Evolutionary conservation across 2,329 filamentous ascomycete genomes (phyloP), one percentile per base, ranked within the genome.

Genomic region (Phyllosticta citrichinensis): DNA sequence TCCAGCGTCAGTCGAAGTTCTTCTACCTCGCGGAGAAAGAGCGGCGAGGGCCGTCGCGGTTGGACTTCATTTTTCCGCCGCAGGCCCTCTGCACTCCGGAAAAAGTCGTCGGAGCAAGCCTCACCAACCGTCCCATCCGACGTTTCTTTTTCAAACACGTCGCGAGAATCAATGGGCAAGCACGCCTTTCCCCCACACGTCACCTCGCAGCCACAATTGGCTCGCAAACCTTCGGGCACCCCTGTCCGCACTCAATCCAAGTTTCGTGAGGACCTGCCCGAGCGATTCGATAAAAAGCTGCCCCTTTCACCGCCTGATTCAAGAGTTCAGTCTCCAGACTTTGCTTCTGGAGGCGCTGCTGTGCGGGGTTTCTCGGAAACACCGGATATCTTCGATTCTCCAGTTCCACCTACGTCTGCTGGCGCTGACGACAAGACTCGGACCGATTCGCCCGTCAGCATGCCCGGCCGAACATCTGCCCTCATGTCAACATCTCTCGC

Each of bases 221-320:
- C 77, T 35, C 77, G 79, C 62, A 74, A 78, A 60, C 76, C 77
- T 54, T 80, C 81, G 20, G 80, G 78, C 50, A 78, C 86, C 5
- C 87, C 91, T 5, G 87, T 88, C 68, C 85, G 92, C 61, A 94
- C 91, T 3, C 87, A 89, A 74, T 97, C 92, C 47, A 92, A 90
- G 61, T 97, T 97, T 76, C 84, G 89, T 56, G 93, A 97, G 76
- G 91, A 97, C 69, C 80, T 97, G 12, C 92, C 91, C 3, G 93
- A 97, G 69, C 55, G 59, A 8, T 27, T 24, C 52, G 52, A 53
- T 9, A 47, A n/a, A 47, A 53, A 27, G 20, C 81, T 91, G 57
- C 88, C 90, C 1, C 74, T 92, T 12, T 94, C 91, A n/a, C 90
- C 91, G 10, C 89, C 91, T 9, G 87, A 90, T 64, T 95, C 91